phyloP scores from a whole-genome alignment of 495 filamentous ascomycete species.

The Penicillium cosmopolitanum region DNA sequence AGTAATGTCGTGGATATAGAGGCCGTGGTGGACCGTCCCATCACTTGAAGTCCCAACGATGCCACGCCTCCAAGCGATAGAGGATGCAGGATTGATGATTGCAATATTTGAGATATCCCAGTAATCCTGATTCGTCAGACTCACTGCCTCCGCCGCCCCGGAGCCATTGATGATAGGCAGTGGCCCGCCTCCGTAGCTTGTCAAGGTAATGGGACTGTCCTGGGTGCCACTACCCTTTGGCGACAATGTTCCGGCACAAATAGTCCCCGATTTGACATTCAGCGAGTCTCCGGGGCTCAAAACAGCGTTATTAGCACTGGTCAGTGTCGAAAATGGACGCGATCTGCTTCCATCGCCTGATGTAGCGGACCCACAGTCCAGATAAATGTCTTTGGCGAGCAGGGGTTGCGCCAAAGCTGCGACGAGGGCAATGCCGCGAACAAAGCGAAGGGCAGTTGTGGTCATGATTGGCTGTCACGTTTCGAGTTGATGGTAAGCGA shows the following conservation, averaged over 20 bases:
- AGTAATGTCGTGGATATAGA: constrained; percentile 12
- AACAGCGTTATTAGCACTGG: constrained; percentile 6
- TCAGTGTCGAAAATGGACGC: constrained; percentile 1
- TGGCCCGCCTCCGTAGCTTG: constrained; percentile 9
- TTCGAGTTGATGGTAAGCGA: no score
- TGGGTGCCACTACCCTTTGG: constrained; percentile 7
- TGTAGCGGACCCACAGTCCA: constrained; percentile 3
- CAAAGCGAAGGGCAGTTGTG: no score
- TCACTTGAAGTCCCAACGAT: constrained; percentile 9
- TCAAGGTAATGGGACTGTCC: constrained; percentile 2
- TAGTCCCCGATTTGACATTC: constrained; percentile 7
- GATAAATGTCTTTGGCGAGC: constrained; percentile 3
- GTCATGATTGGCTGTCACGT: no score
- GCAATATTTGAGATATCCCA: constrained; percentile 15
- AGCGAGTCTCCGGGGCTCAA: constrained; percentile 2
- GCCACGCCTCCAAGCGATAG: constrained; percentile 5
- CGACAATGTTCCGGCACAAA: constrained; percentile 1
- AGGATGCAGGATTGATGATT: constrained; percentile 8
- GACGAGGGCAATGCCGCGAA: no score
- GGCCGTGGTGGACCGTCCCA: constrained; percentile 6
- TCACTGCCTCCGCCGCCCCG: constrained; percentile 10
- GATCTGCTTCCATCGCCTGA: constrained; percentile 5
- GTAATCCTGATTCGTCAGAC: constrained; percentile 11
- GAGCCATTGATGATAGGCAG: constrained; percentile 13
- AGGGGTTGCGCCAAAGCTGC: neutral